Percentiles rank a stretch among this genome's conserved stretches.
Conservation (phyloP, 768 basidiomycete genomes). For the Aureoboletus auriporus region DNA sequence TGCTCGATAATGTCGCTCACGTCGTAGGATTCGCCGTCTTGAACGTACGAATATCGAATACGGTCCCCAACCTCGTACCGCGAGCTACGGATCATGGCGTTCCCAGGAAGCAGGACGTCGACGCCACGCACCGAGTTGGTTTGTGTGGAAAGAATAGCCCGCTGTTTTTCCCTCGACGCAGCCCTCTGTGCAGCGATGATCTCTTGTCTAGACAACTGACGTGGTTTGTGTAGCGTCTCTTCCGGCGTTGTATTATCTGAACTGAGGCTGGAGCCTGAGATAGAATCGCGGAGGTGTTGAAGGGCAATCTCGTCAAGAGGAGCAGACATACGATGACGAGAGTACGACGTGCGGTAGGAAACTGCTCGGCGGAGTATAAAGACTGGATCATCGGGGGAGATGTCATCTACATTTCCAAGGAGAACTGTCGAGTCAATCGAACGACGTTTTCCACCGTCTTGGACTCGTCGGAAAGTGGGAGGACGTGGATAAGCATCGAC, state of each 20-base stretch:
- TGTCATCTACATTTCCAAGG: constrained; percentile 68
- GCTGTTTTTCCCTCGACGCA: constrained; percentile 78
- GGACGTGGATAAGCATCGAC: constrained; percentile 80
- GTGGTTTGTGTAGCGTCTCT: constrained; percentile 32
- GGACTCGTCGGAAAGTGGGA: constrained; percentile 61
- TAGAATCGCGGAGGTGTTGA: constrained; percentile 63
- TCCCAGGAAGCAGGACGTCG: constrained; percentile 83
- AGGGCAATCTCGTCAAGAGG: constrained; percentile 84
- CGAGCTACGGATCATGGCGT: constrained; percentile 81
- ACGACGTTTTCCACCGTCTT: constrained; percentile 67
- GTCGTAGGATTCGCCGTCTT: constrained; percentile 89
- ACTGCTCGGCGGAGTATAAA: constrained; percentile 86
- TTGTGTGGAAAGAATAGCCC: constrained; percentile 81
- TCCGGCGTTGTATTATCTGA: constrained; percentile 40
- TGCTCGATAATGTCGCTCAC: constrained; percentile 92
- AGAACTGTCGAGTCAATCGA: constrained; percentile 79
- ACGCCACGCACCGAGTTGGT: constrained; percentile 82
- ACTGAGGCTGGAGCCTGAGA: constrained; percentile 51
- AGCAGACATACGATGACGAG: constrained; percentile 67
- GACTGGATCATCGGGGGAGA: constrained; percentile 78
- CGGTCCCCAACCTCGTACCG: constrained; percentile 64
- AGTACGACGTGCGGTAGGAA: constrained; percentile 65
- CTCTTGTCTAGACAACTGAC: constrained; percentile 66
- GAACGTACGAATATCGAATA: constrained; percentile 92
- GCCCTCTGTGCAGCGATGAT: constrained; percentile 93